Conservation (phyloP, 441 rosid genomes). For the Populus hybrid region DNA sequence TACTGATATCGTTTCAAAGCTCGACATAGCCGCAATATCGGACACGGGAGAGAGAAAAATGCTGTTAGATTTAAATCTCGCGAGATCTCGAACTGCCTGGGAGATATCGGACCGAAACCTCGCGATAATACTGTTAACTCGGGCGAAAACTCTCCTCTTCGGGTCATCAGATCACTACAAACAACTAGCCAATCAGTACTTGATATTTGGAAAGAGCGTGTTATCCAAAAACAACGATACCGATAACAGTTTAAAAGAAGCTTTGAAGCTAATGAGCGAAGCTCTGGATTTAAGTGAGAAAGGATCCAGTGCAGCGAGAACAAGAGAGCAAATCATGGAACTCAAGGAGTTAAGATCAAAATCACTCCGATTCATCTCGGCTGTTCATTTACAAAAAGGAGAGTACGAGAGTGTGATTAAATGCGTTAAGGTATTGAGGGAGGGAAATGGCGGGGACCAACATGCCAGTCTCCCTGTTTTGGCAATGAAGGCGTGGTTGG, state of each 20-base stretch:
- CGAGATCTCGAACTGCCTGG: slow-evolving; percentile 90
- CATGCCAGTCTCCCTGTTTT: slow-evolving; percentile 88
- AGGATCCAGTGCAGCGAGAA: slow-evolving; percentile 53
- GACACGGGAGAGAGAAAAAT: slow-evolving; percentile 68
- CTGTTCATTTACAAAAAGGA: slow-evolving; percentile 79
- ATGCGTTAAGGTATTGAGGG: slow-evolving; percentile 84
- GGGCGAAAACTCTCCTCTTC: slow-evolving; percentile 64
- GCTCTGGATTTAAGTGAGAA: slow-evolving; percentile 80
- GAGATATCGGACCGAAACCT: slow-evolving; percentile 62
- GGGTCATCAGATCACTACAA: slow-evolving; percentile 66
- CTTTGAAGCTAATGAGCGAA: slow-evolving; percentile 78
- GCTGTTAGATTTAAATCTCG: slow-evolving; percentile 65
- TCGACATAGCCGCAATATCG: slow-evolving; percentile 43
- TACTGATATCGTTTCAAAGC: slow-evolving; percentile 60
- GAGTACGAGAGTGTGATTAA: slow-evolving; percentile 84
- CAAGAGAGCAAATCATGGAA: slow-evolving; percentile 55
- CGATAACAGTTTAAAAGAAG: slow-evolving; percentile 43
- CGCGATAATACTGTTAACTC: slow-evolving; percentile 63
- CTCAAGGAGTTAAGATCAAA: slow-evolving; percentile 54
- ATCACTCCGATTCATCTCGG: slow-evolving; percentile 82
- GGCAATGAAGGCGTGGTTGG: slow-evolving; percentile 98
- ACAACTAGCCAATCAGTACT: slow-evolving; percentile 61
- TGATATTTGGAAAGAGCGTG: slow-evolving; percentile 54
- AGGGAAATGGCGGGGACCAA: slow-evolving; percentile 56
- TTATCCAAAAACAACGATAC: slow-evolving; percentile 40